Percentiles rank a stretch among this genome's conserved stretches.
Evolutionary conservation across 2,329 filamentous ascomycete species (phyloP).

Genomic region (Chaetomiaceae sp.): DNA sequence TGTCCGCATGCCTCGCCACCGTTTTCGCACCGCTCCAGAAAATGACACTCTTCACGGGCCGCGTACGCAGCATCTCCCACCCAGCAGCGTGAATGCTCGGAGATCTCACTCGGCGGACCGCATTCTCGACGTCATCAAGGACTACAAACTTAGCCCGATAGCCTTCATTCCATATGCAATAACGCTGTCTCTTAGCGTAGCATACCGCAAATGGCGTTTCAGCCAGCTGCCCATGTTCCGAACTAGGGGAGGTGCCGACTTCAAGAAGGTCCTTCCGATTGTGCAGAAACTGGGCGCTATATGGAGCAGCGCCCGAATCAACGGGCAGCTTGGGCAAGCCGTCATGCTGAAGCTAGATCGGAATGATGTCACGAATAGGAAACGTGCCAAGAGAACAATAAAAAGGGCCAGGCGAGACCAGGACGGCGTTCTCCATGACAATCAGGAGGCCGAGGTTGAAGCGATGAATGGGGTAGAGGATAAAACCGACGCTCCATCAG

Average conservation of each 20-base stretch:
- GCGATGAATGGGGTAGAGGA: background rate
- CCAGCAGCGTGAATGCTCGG: constrained; percentile 50
- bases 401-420: background rate
- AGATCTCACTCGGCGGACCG: constrained; percentile 55
- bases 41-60: constrained; percentile 37
- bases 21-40: constrained; percentile 26
- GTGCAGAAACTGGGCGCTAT: constrained; percentile 50
- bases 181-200: constrained; percentile 57
- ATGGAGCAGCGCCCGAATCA: constrained; percentile 55
- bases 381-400: background rate
- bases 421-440: background rate
- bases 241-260: constrained; percentile 49
- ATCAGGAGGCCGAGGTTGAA: background rate
- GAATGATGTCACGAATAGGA: constrained; percentile 35
- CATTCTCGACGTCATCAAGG: constrained; percentile 51
- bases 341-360: constrained; percentile 49
- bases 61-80: constrained; percentile 38
- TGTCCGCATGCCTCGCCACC: constrained; percentile 45
- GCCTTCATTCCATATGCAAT: constrained; percentile 60
- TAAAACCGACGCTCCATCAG: too few relatives aligned
- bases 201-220: constrained; percentile 61
- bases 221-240: constrained; percentile 57
- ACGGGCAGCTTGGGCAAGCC: constrained; percentile 51
- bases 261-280: constrained; percentile 51
- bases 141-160: constrained; percentile 49